Evolutionary conservation across 2,329 filamentous ascomycete genomes (phyloP).

Genomic region (Sporothrix variecibatus): DNA sequence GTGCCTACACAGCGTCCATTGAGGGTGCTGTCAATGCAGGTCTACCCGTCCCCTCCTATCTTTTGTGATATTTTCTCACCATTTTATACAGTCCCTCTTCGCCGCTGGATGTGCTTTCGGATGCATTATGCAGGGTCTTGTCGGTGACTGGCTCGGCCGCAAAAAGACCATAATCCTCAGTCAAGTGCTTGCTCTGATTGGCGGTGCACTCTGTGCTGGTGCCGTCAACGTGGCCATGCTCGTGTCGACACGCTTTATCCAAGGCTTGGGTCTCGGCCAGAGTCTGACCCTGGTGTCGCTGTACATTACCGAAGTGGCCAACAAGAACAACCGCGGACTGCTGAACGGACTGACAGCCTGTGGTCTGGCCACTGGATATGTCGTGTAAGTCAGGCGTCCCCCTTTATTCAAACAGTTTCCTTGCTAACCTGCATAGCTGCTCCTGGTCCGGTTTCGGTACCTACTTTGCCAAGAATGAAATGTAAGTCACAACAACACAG

Average conservation of each 20-base stretch:
- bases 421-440: slow-evolving; percentile 2
- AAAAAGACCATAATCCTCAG: background rate
- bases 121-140: background rate
- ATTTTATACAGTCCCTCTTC: background rate
- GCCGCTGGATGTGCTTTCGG: background rate
- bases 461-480: slow-evolving; percentile 23
- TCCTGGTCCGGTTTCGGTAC: slow-evolving; percentile 18
- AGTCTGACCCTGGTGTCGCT: slow-evolving; percentile 24
- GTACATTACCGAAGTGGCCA: slow-evolving; percentile 24
- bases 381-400: slow-evolving; percentile 4
- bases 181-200: slow-evolving; percentile 17
- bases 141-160: background rate
- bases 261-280: slow-evolving; percentile 22
- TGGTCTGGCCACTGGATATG: slow-evolving; percentile 20
- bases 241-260: slow-evolving; percentile 18
- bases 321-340: slow-evolving; percentile 25
- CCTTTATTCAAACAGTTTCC: no score
- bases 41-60: background rate
- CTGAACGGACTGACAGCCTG: slow-evolving; percentile 23
- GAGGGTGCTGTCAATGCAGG: slow-evolving; percentile 17
- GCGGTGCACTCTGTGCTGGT: slow-evolving; percentile 22
- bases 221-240: slow-evolving; percentile 23
- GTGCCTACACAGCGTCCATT: slow-evolving; percentile 22
- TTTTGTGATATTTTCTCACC: background rate
- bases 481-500: slow-evolving; percentile 9